Conservation (phyloP, 1,139 yeast genomes). For the Diutina ranongensis region DNA sequence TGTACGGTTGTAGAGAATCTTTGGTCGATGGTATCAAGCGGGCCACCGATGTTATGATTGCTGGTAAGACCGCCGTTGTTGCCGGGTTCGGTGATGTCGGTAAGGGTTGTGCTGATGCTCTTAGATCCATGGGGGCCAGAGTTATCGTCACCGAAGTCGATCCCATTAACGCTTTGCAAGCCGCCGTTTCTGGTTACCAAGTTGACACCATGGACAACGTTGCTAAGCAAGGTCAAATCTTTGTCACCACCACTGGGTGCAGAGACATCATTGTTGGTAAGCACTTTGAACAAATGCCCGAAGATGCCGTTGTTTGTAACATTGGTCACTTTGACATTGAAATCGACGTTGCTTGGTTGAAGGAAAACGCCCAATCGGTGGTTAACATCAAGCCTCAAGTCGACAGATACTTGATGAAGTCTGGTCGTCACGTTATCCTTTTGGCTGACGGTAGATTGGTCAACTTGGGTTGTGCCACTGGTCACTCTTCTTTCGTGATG, state of each 20-base stretch:
- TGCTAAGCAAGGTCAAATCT: constrained; percentile 89
- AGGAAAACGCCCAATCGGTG: constrained; percentile 79
- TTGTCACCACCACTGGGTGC: constrained; percentile 99
- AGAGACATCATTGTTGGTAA: constrained; percentile 91
- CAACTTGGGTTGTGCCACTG: constrained; percentile 99
- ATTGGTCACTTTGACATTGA: constrained; percentile 99
- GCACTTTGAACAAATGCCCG: constrained; percentile 91
- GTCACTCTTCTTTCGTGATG: constrained; percentile 99
- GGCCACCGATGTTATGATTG: constrained; percentile 99
- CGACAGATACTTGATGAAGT: constrained; percentile 87
- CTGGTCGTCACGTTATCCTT: constrained; percentile 90
- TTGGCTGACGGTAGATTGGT: constrained; percentile 99
- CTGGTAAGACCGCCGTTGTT: constrained; percentile 98
- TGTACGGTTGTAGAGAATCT: constrained; percentile 99
- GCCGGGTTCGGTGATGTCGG: constrained; percentile 99
- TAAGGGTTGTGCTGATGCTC: constrained; percentile 99
- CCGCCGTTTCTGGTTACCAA: constrained; percentile 98
- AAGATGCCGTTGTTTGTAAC: constrained; percentile 99
- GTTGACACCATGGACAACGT: constrained; percentile 95
- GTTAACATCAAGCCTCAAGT: constrained; percentile 99
- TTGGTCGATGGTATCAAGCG: constrained; percentile 98
- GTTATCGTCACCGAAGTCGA: constrained; percentile 96
- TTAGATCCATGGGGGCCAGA: constrained; percentile 99
- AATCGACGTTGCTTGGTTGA: constrained; percentile 98
- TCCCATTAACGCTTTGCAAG: constrained; percentile 99